A percentile compares a stretch with the other conserved stretches of the same genome.
Evolutionary conservation across 768 basidiomycete species (phyloP).

Genomic region (Trametes cinnabarina): DNA sequence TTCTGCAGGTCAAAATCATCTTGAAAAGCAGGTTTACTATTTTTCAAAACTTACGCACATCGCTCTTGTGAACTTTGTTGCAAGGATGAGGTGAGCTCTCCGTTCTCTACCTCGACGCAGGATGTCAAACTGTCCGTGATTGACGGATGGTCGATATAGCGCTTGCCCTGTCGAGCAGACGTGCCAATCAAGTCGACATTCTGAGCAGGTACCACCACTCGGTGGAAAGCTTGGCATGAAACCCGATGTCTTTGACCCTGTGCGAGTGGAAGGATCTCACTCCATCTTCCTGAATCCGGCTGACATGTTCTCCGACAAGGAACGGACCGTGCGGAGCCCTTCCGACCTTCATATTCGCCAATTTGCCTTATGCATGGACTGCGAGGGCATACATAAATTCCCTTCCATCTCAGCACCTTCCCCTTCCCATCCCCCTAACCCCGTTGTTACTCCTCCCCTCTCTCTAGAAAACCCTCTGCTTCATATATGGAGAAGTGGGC

Average conservation of each 20-base stretch:
- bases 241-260: neutral
- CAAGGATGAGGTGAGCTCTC: no score
- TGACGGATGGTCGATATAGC: slow-evolving; percentile 1
- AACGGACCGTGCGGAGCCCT: neutral
- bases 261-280: neutral
- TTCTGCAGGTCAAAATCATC: no score
- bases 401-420: no score
- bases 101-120: neutral
- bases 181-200: neutral
- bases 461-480: no score
- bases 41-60: no score
- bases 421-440: no score
- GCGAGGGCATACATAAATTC: neutral
- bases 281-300: neutral
- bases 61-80: no score
- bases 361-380: neutral
- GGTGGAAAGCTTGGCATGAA: neutral
- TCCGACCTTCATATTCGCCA: neutral
- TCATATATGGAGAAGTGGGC: no score
- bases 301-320: slow-evolving; percentile 13
- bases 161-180: neutral
- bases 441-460: no score
- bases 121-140: slow-evolving; percentile 13
- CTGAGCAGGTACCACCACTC: neutral
- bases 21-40: no score